Percentiles rank a stretch among this genome's conserved stretches.
These are phyloP conservation scores for Coniosporium apollinis DNA, from an alignment of 495 filamentous ascomycete genomes.

Conservation along the genomic window DNA sequence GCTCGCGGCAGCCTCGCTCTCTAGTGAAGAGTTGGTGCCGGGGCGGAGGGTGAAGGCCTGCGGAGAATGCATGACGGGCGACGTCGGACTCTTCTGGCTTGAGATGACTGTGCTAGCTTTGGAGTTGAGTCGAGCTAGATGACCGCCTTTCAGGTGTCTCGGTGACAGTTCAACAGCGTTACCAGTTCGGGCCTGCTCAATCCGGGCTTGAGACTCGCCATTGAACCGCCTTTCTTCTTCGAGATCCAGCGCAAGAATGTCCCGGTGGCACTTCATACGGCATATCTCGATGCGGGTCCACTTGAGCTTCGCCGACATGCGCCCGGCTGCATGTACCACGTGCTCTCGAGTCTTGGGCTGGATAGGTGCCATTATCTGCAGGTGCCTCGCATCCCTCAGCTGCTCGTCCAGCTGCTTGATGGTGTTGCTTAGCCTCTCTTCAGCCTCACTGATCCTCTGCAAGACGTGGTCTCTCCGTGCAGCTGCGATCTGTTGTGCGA, in stretches of 20 bases:
- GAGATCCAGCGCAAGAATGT: conserved; percentile 70
- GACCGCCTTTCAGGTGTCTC: too few relatives aligned
- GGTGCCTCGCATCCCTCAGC: conserved; percentile 79
- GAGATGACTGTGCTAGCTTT: conserved; percentile 17
- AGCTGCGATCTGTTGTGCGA: conserved; percentile 65
- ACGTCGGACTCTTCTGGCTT: too few relatives aligned
- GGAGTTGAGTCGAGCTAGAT: conserved; percentile 15
- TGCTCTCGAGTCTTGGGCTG: conserved; percentile 73
- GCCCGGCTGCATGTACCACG: conserved; percentile 66
- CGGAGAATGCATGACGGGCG: too few relatives aligned
- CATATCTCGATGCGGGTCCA: conserved; percentile 90
- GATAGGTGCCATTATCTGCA: conserved; percentile 77
- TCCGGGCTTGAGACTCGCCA: too few relatives aligned
- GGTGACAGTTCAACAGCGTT: too few relatives aligned
- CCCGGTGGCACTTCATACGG: conserved; percentile 77
- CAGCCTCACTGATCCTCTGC: conserved; percentile 64
- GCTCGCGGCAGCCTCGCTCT: too few relatives aligned
- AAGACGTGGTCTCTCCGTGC: conserved; percentile 69
- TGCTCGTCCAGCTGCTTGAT: conserved; percentile 67
- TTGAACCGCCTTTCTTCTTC: too few relatives aligned
- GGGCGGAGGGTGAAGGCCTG: too few relatives aligned
- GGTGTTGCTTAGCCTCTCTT: conserved; percentile 57
- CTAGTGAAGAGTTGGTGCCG: too few relatives aligned
- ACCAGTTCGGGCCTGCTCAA: too few relatives aligned
- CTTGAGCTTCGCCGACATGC: conserved; percentile 76